Base-by-base conservation (phyloP, 768 basidiomycete species). In the Kwoniella pini region DNA sequence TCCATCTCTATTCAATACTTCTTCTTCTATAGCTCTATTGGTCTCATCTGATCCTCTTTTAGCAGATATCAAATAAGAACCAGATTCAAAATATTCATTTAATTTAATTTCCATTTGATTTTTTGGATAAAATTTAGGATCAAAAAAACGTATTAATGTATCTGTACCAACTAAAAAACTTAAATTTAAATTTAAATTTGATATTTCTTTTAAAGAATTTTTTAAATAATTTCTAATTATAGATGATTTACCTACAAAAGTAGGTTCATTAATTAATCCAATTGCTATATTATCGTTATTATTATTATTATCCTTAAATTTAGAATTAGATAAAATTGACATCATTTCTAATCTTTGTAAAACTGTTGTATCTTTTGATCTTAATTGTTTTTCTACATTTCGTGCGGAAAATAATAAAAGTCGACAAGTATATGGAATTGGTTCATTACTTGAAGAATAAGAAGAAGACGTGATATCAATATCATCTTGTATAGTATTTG, bases 301-400 rank as follows among this genome's bases (percentile, higher is more conserved):
- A 15, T 31, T 24, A 10, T 36, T 30, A 27, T 26, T 13, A 1
- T 15, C 44, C 4, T 26, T 30, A 0, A 27, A 12, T 15, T 65
- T 45, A 11, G 85, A 82, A 33, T 81, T 68, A 0, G 87, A 83
- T 24, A 92, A 80, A n/a, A 85, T 81, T 31, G 77, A 68, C 85
- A 95, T 91, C 91, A 95, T 95, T 69, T 90, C 87, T 27, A 93
- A 77, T 24, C 93, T 85, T 71, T 93, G 89, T n/a, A 81, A 70
- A 59, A 86, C 83, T 0, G 87, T 85, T 22, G 89, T 88, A 75
- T 92, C 91, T 0, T 84, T 83, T 0, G 84, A 78, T 67, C 86
- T 85, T 44, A 88, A 80, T 4, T 79, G 68, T 79, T 97, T 97
- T 79, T 97, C 92, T 4, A 85, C 90, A 68, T 97, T 95, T 55